phyloP scores from a whole-genome alignment of 2,329 filamentous ascomycete species.

The Teratosphaeria gauchensis region DNA sequence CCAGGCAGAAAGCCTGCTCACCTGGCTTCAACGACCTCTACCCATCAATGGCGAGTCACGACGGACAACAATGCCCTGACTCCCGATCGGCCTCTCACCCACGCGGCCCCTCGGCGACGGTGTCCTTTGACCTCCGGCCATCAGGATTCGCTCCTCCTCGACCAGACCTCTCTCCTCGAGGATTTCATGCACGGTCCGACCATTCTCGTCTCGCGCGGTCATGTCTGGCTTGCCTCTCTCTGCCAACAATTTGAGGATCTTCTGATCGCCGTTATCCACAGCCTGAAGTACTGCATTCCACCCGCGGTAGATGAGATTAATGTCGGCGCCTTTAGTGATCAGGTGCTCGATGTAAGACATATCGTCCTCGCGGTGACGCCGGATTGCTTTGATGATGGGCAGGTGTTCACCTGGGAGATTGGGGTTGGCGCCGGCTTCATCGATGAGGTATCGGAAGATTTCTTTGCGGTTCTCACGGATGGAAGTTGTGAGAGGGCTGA shows the following conservation, averaged over 20 bases:
- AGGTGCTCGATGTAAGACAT: slow-evolving; percentile 54
- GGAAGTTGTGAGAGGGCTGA: slow-evolving; percentile 58
- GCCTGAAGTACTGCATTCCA: slow-evolving; percentile 61
- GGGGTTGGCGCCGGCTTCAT: slow-evolving; percentile 52
- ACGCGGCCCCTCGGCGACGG: slow-evolving; percentile 3
- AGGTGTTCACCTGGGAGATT: slow-evolving; percentile 62
- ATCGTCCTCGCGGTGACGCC: slow-evolving; percentile 47
- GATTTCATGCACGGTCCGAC: slow-evolving; percentile 47
- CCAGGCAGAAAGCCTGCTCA: too few relatives aligned
- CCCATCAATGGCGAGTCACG: neutral
- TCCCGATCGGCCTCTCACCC: slow-evolving; percentile 8
- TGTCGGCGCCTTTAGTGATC: slow-evolving; percentile 54
- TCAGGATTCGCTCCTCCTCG: slow-evolving; percentile 30
- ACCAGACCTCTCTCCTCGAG: slow-evolving; percentile 50
- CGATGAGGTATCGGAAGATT: slow-evolving; percentile 53
- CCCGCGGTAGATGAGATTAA: slow-evolving; percentile 57
- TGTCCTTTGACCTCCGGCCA: neutral
- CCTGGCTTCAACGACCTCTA: neutral
- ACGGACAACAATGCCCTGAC: neutral
- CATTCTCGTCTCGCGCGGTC: slow-evolving; percentile 44
- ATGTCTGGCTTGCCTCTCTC: slow-evolving; percentile 44
- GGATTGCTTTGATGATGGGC: slow-evolving; percentile 60
- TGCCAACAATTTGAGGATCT: slow-evolving; percentile 44
- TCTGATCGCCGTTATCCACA: slow-evolving; percentile 52
- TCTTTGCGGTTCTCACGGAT: slow-evolving; percentile 53